Conservation (phyloP, 23 red algal genomes). For the Cyanidiococcus yangmingshanensis region DNA sequence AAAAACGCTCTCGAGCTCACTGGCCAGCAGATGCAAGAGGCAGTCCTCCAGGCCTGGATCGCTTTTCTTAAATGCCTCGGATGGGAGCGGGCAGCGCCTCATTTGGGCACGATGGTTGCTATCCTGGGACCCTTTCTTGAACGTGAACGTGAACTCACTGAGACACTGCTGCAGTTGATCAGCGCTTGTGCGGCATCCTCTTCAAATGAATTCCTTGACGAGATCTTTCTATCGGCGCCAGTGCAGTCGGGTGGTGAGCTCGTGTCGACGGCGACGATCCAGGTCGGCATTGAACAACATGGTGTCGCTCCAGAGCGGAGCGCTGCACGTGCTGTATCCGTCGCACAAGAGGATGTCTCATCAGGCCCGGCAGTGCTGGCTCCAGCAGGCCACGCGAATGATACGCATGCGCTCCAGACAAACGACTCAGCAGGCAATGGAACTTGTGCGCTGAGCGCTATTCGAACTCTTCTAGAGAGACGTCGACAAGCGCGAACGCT, state of each 20-base stretch:
- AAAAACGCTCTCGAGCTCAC: constrained; percentile 65
- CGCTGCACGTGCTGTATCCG: not conserved
- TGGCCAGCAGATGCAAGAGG: constrained; percentile 1
- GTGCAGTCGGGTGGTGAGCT: no score
- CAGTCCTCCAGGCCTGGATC: constrained; percentile 39
- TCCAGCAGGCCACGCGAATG: not conserved
- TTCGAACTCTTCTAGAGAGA: not conserved
- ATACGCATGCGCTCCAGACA: not conserved
- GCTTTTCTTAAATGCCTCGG: constrained; percentile 49
- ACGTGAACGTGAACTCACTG: constrained; percentile 19
- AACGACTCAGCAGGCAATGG: not conserved
- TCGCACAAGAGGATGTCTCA: not conserved
- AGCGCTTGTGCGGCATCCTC: not conserved
- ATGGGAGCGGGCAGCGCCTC: constrained; percentile 26
- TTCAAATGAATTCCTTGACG: not conserved
- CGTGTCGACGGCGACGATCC: no score
- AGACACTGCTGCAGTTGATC: constrained; percentile 19
- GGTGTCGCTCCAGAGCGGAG: no score
- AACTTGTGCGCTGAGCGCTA: not conserved
- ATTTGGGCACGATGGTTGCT: constrained; percentile 34
- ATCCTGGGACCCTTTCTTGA: constrained; percentile 40
- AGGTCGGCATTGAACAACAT: no score
- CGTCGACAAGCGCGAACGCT: not conserved
- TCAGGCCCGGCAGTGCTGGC: not conserved
- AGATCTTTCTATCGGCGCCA: not conserved